Conservation (phyloP, 169 alveolate species). For the Cryptosporidium sp. region DNA sequence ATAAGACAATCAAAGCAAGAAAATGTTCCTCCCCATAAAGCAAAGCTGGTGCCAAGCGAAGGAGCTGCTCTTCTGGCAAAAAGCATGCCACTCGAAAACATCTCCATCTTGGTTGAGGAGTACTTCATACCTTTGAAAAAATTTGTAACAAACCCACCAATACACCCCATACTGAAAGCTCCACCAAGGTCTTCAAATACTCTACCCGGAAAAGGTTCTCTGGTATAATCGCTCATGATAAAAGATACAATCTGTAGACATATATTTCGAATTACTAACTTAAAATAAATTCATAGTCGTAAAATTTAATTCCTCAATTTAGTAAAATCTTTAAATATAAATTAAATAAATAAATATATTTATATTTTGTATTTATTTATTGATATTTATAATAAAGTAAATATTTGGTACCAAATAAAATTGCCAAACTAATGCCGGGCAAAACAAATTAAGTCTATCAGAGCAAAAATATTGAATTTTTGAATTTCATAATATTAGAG, state of each 20-base stretch:
- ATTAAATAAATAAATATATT: background rate
- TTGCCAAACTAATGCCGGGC: background rate
- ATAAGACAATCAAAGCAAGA: slow-evolving; percentile 93
- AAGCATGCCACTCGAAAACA: slow-evolving; percentile 91
- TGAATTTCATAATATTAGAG: background rate
- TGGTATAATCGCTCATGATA: slow-evolving; percentile 85
- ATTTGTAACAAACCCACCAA: slow-evolving; percentile 94
- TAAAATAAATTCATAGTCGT: background rate
- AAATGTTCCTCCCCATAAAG: slow-evolving; percentile 97
- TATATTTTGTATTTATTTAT: no score
- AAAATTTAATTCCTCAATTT: background rate
- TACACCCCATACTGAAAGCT: slow-evolving; percentile 96
- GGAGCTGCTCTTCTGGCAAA: slow-evolving; percentile 94
- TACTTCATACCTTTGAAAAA: slow-evolving; percentile 92
- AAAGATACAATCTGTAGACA: slow-evolving; percentile 70
- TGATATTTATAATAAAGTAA: background rate
- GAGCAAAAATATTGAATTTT: background rate
- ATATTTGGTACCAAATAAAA: background rate
- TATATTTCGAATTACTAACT: background rate
- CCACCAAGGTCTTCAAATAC: slow-evolving; percentile 96
- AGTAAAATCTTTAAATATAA: background rate
- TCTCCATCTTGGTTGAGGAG: slow-evolving; percentile 90
- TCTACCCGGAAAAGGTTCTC: slow-evolving; percentile 97
- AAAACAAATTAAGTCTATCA: background rate
- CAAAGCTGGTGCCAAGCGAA: slow-evolving; percentile 94